Evolutionary conservation across 2,329 filamentous ascomycete genomes (phyloP), one percentile per base, ranked within the genome.

Genomic region (Leptographium radiaticola): DNA sequence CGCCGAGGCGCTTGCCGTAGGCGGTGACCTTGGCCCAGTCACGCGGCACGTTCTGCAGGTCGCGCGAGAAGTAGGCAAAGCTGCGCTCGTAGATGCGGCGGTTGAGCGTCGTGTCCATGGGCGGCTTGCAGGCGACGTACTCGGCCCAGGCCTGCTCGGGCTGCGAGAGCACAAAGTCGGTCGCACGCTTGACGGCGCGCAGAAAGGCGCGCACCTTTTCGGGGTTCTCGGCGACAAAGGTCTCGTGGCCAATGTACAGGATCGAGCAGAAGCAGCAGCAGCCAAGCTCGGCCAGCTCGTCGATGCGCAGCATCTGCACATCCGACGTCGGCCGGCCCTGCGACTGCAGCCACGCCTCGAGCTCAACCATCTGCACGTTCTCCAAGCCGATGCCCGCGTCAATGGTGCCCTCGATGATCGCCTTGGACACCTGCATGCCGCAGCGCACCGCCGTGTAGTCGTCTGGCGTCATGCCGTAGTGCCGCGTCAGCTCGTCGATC

Each of bases 261-360:
- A 89, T 86, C 33, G 81, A 81, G 69, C 86, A 89, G 78, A 89
- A 89, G 75, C 86, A 89, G 77, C 86, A 89, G 72, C 86, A 89
- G 50, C 86, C 86, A 4, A 89, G 74, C 66, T 88, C 83, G 38
- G 86, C 86, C 33, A 89, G 81, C 70, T 89, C 79, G 65, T 89
- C 86, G 63, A 89, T 89, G 62, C 86, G 81, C 18, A 89, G 78
- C 85, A 89, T 89, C 68, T 87, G 81, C 9, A 88, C 86, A 58
- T 89, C 84, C 15, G 72, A 70, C 64, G 76, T 77, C 56, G 80
- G 75, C 1, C 83, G 81, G 60, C 75, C 75, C 64, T 86, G 82
- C 0, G 64, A 58, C 0, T 74, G 74, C 20, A 89, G 80, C 85
- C 84, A 89, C 64, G 87, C 84, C 66, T 86, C 84, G 2, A 89